Evolutionary conservation across 2,329 filamentous ascomycete species (phyloP), one percentile per base, ranked within the genome.

Genomic region (Phaeosphaeriaceae sp.): DNA sequence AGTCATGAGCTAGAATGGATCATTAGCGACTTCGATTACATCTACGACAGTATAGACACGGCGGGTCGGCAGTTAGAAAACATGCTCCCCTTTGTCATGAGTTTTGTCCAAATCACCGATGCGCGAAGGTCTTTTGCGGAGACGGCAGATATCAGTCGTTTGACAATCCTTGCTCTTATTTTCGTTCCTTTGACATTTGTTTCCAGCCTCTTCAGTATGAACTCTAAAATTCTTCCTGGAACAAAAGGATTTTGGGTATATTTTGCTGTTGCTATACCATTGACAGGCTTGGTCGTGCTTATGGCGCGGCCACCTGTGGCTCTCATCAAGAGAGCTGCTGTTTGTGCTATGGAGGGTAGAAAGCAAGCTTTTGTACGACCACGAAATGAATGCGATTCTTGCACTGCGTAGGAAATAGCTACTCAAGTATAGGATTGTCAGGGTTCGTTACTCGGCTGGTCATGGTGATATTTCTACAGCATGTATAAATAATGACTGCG

Each of bases 191-290:
- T 63, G 30, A 61, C 39, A 1, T 65, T 49, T 41, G 39, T 61
- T 0, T 50, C 60, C 1, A 56, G 58, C 41, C 21, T 64, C 2
- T 64, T 66, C 42, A 64, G 61, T 37, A 66, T 66, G 62, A 56
- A 46, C 35, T 20, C 28, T 1, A 28, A 52, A 13, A 33, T 42
- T 33, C 17, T 37, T 20, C 60, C 58, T 2, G 56, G 57, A 1
- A 42, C 44, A 7, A 6, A n/a, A 6, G 15, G 29, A 1, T 63
- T 66, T 35, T 64, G 61, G 61, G 33, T 64, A 1, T 64, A 61
- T 38, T 58, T 64, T 33, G 52, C 41, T 1, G 52, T 61, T 9
- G 52, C 58, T 5, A 21, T 56, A 12, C 58, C 58, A 9, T 20
- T 61, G 11, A 61, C 58, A 2, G 12, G 39, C 2, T 3, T 55